These are phyloP conservation scores for Neostapfia colusana DNA, from an alignment of 176 grass and related monocot genomes.

Conservation along the genomic window DNA sequence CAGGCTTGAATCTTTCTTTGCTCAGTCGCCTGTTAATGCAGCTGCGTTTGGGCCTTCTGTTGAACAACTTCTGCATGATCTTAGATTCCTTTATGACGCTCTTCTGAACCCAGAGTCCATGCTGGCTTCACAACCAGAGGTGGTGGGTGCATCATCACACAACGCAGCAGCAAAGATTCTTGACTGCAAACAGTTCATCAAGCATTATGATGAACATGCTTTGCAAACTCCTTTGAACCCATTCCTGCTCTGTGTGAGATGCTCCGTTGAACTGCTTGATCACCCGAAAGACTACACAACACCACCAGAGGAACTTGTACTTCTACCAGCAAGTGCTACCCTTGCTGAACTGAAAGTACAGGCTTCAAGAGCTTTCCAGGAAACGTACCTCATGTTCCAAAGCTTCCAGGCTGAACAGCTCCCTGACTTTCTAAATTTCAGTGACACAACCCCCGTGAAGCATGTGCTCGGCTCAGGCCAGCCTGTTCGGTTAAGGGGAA, in stretches of 20 bases:
- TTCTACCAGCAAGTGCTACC: slow-evolving; percentile 64
- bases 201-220: slow-evolving; percentile 66
- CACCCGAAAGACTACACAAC: slow-evolving; percentile 77
- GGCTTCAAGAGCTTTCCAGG: slow-evolving; percentile 70
- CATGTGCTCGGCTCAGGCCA: slow-evolving; percentile 57
- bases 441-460: slow-evolving; percentile 57
- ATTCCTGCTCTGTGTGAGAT: slow-evolving; percentile 60
- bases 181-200: slow-evolving; percentile 93
- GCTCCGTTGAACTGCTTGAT: slow-evolving; percentile 72
- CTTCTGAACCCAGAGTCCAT: slow-evolving; percentile 74
- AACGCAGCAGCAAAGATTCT: slow-evolving; percentile 72
- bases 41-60: slow-evolving; percentile 47
- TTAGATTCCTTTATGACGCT: slow-evolving; percentile 74
- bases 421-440: slow-evolving; percentile 51
- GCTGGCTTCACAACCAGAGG: slow-evolving; percentile 60
- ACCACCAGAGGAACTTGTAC: slow-evolving; percentile 71
- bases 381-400: slow-evolving; percentile 89
- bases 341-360: slow-evolving; percentile 73
- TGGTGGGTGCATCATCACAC: slow-evolving; percentile 45
- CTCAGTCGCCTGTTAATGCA: slow-evolving; percentile 1
- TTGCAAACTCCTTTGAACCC: slow-evolving; percentile 45
- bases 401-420: slow-evolving; percentile 84
- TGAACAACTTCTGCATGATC: slow-evolving; percentile 62
- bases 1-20: slow-evolving; percentile 64
- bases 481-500: slow-evolving; percentile 59